A percentile compares a stretch with the other conserved stretches of the same genome.
phyloP scores from a whole-genome alignment of 352 stramenopile species.

The Elongisporangium prolatum region DNA sequence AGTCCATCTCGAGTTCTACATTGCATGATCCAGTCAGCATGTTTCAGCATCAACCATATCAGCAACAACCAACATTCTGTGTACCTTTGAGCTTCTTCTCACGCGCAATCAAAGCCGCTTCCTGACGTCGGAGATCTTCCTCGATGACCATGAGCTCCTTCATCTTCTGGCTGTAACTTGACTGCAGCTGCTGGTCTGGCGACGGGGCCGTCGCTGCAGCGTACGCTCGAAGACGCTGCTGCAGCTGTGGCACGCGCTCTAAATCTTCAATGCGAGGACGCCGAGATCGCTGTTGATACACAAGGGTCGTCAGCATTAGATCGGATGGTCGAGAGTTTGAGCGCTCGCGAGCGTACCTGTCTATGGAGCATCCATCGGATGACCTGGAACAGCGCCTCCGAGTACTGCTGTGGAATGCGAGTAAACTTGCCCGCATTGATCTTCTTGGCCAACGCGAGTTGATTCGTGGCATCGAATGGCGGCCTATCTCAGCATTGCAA shows the following conservation, averaged over 20 bases:
- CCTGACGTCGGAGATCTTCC: conserved; percentile 80
- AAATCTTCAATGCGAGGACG: conserved; percentile 83
- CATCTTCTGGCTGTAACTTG: conserved; percentile 85
- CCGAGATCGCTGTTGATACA: conserved; percentile 45
- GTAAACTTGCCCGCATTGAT: conserved; percentile 92
- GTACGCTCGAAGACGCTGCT: conserved; percentile 79
- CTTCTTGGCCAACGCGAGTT: conserved; percentile 90
- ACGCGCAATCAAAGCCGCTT: conserved; percentile 74
- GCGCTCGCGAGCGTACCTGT: no score
- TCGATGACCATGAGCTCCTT: conserved; percentile 84
- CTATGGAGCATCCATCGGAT: conserved; percentile 90
- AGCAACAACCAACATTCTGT: neutral
- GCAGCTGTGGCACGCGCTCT: conserved; percentile 75
- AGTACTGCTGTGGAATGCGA: conserved; percentile 89
- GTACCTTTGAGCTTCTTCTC: conserved; percentile 86
- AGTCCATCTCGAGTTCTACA: conserved; percentile 74
- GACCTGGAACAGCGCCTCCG: conserved; percentile 86
- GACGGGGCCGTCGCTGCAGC: conserved; percentile 48
- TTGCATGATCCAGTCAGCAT: neutral
- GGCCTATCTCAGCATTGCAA: conserved; percentile 31
- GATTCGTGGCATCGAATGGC: conserved; percentile 91
- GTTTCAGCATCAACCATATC: neutral
- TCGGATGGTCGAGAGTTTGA: neutral
- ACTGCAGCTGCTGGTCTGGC: conserved; percentile 67
- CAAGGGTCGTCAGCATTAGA: neutral